A percentile compares a stretch with the other conserved stretches of the same genome.
phyloP scores from a whole-genome alignment of 78 protist genomes.

The Dictyostelium purpureum region DNA sequence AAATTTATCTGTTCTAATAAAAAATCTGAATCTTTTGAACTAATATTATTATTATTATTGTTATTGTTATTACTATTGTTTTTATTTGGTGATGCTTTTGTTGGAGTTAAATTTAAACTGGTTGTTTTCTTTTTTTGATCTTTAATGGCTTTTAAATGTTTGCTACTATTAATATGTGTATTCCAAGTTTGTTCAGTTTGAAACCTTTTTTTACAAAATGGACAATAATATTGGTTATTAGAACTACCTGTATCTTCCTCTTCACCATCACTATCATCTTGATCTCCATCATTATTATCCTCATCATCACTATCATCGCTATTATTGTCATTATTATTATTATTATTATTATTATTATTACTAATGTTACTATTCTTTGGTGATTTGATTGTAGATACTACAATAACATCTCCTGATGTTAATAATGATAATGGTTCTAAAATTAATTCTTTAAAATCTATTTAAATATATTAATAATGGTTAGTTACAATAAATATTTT shows the following conservation, averaged over 20 bases:
- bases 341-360: neutral
- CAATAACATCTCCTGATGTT: neutral
- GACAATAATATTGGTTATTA: conserved; percentile 14
- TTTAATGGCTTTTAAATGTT: conserved; percentile 46
- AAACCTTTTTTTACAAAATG: conserved; percentile 53
- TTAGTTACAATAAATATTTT: neutral
- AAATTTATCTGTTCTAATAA: conserved; percentile 1
- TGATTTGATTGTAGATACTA: neutral
- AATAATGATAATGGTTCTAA: conserved; percentile 45
- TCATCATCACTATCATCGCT: neutral
- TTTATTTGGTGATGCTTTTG: neutral
- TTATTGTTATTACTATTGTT: neutral
- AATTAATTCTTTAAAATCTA: conserved; percentile 54
- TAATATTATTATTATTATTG: neutral
- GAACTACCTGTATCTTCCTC: neutral
- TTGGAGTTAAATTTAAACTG: neutral
- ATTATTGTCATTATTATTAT: neutral
- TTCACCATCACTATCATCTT: neutral
- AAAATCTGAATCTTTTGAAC: neutral
- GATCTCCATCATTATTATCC: too few species aligned
- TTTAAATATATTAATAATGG: neutral
- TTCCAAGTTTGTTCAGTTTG: conserved; percentile 73
- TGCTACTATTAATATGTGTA: conserved; percentile 28
- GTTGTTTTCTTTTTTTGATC: conserved; percentile 19
- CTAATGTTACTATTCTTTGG: neutral